A percentile compares a stretch with the other conserved stretches of the same genome.
Conservation (phyloP, 1,139 yeast species). For the Geotrichum bryndzae region DNA sequence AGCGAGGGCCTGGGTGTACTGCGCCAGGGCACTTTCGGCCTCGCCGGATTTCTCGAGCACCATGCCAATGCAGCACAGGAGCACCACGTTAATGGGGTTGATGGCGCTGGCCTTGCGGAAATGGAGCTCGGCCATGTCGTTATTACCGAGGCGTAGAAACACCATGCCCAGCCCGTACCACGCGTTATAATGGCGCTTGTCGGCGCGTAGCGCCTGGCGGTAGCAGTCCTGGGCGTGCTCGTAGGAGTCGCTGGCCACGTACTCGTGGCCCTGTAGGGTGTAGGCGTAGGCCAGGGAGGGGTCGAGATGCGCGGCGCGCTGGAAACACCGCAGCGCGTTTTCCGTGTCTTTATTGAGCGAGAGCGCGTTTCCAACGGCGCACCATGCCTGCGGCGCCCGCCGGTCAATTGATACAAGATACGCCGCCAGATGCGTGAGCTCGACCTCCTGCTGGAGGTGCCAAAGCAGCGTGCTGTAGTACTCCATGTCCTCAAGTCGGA, state of each 20-base stretch:
- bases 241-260: conserved; percentile 79
- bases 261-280: conserved; percentile 92
- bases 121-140: conserved; percentile 76
- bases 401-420: conserved; percentile 68
- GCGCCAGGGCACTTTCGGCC: conserved; percentile 66
- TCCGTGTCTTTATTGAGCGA: conserved; percentile 81
- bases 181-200: conserved; percentile 86
- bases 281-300: conserved; percentile 60
- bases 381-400: conserved; percentile 80
- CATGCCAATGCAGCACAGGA: conserved; percentile 92
- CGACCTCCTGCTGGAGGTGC: conserved; percentile 86
- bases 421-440: conserved; percentile 72
- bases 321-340: conserved; percentile 84
- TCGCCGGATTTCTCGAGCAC: conserved; percentile 74
- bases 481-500: conserved; percentile 87
- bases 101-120: conserved; percentile 82
- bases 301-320: conserved; percentile 66
- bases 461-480: conserved; percentile 82
- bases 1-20: conserved; percentile 67
- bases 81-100: conserved; percentile 83
- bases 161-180: conserved; percentile 96
- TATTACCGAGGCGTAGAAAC: conserved; percentile 78
- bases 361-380: conserved; percentile 82
- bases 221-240: conserved; percentile 85
- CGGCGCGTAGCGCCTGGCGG: conserved; percentile 68